Evolutionary conservation across 2,329 filamentous ascomycete genomes (phyloP), one percentile per base, ranked within the genome.

Genomic region (Beauveria caledonica): DNA sequence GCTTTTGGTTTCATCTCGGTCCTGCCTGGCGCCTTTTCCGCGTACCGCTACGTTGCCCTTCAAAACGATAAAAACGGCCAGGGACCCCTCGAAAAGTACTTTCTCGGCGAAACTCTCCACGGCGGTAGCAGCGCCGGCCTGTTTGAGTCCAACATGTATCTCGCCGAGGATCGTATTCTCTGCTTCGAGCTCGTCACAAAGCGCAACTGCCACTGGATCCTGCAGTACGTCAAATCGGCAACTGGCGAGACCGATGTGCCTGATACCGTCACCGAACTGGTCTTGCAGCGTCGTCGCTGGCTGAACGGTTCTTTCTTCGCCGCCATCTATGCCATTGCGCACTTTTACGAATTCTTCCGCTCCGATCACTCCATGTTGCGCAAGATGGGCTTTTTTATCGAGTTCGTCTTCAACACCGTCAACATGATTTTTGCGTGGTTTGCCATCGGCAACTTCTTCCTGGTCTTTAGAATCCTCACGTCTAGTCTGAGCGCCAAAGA

Each of bases 351-450:
- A 70, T 92, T 99, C 73, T 96, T 93, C 83, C 86, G 94, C 62
- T 96, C 91, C 64, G 88, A 92, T 69, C 94, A 99, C 74, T 93
- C 89, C 27, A 81, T 92, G 68, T 70, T 96, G 46, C 86, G 94
- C 67, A 97, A 97, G 74, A 77, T 93, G 62, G 90, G 90, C 80
- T 90, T 99, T 74, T 83, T 96, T 68, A 75, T 97, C 66, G 94
- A 99, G 72, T 97, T 97, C 73, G 78, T 88, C 66, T 99, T 97
- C 77, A 92, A 97, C 74, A 94, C 91, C 1, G 82, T 93, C 74
- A 96, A 90, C 80, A 97, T 97, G 90, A 83, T 99, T 70, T 99
- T 97, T 73, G 92, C 94, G 58, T 99, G 94, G 94, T 97, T 99
- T 71, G 91, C 89, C 68, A 94, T 97, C 70, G 89, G 94, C 70